A percentile compares a stretch with the other conserved stretches of the same genome.
phyloP scores from a whole-genome alignment of 345 rosid species.

The Physaria fendleri region DNA sequence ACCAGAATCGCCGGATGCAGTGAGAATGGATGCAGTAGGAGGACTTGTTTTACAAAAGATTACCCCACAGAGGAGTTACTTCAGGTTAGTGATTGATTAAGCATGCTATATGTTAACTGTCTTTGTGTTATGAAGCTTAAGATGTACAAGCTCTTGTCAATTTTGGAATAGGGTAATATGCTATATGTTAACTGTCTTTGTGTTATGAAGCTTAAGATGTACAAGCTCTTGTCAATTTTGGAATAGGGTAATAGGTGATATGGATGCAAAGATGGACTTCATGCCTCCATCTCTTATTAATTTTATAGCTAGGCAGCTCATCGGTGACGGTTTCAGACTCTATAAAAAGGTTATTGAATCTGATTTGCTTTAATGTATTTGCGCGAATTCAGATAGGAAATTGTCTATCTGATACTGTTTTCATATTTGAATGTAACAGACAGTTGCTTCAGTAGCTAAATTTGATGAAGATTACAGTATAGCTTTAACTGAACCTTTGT shows the following conservation, averaged over 20 bases:
- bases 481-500: conserved; percentile 68
- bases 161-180: conserved; percentile 53
- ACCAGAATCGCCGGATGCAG: conserved; percentile 62
- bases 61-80: conserved; percentile 68
- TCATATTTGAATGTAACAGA: conserved; percentile 38
- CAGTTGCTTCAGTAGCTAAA: conserved; percentile 56
- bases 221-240: conserved; percentile 20
- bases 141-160: no score
- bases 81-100: conserved; percentile 59
- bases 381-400: neutral
- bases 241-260: conserved; percentile 70
- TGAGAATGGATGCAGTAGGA: conserved; percentile 73
- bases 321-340: conserved; percentile 83
- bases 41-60: conserved; percentile 93
- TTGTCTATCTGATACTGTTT: neutral
- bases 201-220: no score
- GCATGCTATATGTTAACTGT: no score
- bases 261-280: conserved; percentile 90
- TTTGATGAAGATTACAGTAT: conserved; percentile 54
- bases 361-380: no score
- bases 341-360: conserved; percentile 65
- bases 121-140: no score
- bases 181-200: no score
- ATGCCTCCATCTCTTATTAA: conserved; percentile 86
- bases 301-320: conserved; percentile 82